Conservation (phyloP, 148 eudicot species). For the Dysphania ambrosioides region DNA sequence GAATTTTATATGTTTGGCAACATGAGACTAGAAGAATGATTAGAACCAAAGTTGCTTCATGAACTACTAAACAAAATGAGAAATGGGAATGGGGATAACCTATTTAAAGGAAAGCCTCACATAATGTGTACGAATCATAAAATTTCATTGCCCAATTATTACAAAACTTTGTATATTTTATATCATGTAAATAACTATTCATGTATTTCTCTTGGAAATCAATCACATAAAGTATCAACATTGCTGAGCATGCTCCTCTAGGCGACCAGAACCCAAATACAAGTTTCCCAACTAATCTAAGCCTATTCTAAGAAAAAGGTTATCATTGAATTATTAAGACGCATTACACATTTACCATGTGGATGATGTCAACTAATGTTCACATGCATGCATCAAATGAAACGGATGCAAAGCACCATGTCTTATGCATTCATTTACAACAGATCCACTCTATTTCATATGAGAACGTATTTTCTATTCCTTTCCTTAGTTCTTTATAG, state of each 20-base stretch:
- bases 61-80: background rate
- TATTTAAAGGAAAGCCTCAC: background rate
- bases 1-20: too few species aligned
- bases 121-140: too few species aligned
- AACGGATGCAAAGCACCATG: background rate
- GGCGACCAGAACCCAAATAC: background rate
- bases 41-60: background rate
- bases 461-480: background rate
- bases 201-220: background rate
- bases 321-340: background rate
- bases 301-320: background rate
- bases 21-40: too few species aligned
- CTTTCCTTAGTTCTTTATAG: background rate
- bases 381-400: background rate
- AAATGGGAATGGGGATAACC: background rate
- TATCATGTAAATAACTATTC: background rate
- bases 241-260: background rate
- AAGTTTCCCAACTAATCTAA: background rate
- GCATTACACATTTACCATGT: background rate
- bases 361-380: background rate
- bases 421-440: background rate
- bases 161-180: too few species aligned
- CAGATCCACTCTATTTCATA: background rate
- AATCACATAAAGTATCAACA: too few species aligned
- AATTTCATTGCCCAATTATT: too few species aligned